Percentiles rank a stretch among this genome's conserved stretches.
Evolutionary conservation across 2,329 filamentous ascomycete genomes (phyloP).

Genomic region (Clonostachys rosea): DNA sequence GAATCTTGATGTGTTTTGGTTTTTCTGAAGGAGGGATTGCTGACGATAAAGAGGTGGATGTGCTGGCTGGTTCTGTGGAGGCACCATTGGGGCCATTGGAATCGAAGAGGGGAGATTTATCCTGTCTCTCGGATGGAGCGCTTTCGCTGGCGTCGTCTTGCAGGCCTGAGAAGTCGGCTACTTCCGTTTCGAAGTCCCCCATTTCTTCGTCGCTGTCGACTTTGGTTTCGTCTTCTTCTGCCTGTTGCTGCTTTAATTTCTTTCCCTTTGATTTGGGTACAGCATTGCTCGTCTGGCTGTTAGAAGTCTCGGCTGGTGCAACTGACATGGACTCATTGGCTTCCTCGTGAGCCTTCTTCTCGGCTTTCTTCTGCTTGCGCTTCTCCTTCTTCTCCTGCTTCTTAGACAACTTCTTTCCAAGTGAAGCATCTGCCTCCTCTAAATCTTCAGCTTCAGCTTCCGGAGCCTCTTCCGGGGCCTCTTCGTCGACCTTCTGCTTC

Average conservation of each 20-base stretch:
- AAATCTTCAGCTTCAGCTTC: background rate
- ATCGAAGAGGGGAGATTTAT: conserved; percentile 52
- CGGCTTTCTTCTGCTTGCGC: conserved; percentile 30
- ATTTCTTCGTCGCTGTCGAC: background rate
- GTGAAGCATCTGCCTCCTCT: background rate
- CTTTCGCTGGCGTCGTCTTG: conserved; percentile 37
- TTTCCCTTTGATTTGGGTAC: background rate
- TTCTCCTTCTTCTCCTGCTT: conserved; percentile 41
- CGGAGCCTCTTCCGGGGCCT: conserved; percentile 11
- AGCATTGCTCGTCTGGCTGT: conserved; percentile 6
- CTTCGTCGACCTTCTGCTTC: conserved; percentile 40
- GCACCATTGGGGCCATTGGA: conserved; percentile 34
- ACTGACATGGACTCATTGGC: conserved; percentile 8
- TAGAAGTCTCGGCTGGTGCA: background rate
- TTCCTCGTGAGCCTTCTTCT: conserved; percentile 17
- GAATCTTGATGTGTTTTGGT: conserved; percentile 62
- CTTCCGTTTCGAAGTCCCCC: background rate
- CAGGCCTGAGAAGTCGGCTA: conserved; percentile 18
- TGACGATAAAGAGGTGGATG: conserved; percentile 66
- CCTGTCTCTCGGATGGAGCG: conserved; percentile 46
- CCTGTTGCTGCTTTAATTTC: background rate
- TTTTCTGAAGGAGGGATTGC: conserved; percentile 55
- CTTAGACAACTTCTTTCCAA: background rate
- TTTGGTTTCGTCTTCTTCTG: background rate
- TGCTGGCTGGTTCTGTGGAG: conserved; percentile 44